Percentiles rank a stretch among this genome's conserved stretches.
These are phyloP conservation scores for Austroboletus eburneus DNA, from an alignment of 768 basidiomycete genomes.

Conservation along the genomic window DNA sequence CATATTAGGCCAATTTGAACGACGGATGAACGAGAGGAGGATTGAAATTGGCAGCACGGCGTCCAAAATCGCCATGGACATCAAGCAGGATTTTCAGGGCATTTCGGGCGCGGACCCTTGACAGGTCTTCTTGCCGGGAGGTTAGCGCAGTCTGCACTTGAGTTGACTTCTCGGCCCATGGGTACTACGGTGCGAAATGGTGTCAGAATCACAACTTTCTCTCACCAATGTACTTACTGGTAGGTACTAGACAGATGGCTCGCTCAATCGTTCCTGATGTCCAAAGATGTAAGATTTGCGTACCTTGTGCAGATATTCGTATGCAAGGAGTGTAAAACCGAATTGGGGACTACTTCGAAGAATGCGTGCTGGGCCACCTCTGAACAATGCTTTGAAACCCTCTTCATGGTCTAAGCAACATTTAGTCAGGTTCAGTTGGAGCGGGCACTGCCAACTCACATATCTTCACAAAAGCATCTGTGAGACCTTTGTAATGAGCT, in stretches of 20 bases:
- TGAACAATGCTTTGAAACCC: slow-evolving; percentile 85
- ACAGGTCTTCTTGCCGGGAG: slow-evolving; percentile 74
- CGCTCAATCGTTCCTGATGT: neutral
- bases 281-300: slow-evolving; percentile 20
- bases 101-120: slow-evolving; percentile 87
- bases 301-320: slow-evolving; percentile 68
- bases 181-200: slow-evolving; percentile 52
- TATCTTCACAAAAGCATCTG: slow-evolving; percentile 88
- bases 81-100: slow-evolving; percentile 90
- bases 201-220: slow-evolving; percentile 5
- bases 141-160: slow-evolving; percentile 70
- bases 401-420: slow-evolving; percentile 69
- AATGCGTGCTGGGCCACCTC: slow-evolving; percentile 85
- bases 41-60: slow-evolving; percentile 42
- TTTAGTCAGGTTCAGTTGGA: slow-evolving; percentile 7
- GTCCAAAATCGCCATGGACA: slow-evolving; percentile 85
- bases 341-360: slow-evolving; percentile 91
- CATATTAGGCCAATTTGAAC: slow-evolving; percentile 17
- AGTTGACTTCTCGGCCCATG: slow-evolving; percentile 66
- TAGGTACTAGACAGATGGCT: slow-evolving; percentile 24
- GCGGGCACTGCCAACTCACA: slow-evolving; percentile 45
- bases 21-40: slow-evolving; percentile 23
- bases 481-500: slow-evolving; percentile 84
- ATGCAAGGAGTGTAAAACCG: slow-evolving; percentile 85
- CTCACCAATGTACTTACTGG: slow-evolving; percentile 21